These are phyloP conservation scores for Populus ilicifolia DNA, from an alignment of 345 rosid genomes.

Conservation along the genomic window DNA sequence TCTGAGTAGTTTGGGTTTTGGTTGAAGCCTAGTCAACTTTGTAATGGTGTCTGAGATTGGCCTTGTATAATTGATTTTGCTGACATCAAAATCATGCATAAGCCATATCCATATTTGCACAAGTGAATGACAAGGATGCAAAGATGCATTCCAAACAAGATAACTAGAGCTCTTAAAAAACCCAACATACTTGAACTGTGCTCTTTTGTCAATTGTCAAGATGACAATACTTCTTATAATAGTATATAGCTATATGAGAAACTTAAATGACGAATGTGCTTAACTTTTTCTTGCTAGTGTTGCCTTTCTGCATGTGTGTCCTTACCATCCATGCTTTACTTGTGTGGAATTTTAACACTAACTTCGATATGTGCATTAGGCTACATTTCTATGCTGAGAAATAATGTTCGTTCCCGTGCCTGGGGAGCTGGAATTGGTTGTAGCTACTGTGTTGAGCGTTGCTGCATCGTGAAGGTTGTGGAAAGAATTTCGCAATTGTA, in stretches of 20 bases:
- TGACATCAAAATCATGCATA: neutral
- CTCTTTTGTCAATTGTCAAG: neutral
- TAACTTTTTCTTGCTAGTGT: neutral
- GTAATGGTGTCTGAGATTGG: neutral
- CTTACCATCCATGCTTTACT: neutral
- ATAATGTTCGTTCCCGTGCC: constrained; percentile 97
- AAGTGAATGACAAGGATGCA: neutral
- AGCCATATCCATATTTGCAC: neutral
- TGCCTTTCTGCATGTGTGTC: neutral
- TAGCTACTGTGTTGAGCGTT: constrained; percentile 88
- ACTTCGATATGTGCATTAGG: constrained; percentile 37
- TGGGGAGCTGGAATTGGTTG: constrained; percentile 99
- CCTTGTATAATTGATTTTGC: neutral
- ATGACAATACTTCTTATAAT: neutral
- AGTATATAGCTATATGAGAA: neutral
- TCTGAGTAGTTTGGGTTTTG: neutral
- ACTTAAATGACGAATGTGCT: neutral
- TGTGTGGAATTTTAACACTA: neutral
- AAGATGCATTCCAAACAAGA: neutral
- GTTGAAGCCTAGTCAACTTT: neutral
- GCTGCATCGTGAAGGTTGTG: constrained; percentile 94
- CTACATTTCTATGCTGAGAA: constrained; percentile 88
- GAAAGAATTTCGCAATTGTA: constrained; percentile 13
- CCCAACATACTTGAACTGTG: neutral
- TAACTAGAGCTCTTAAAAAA: neutral